Evolutionary conservation across 1,139 yeast species (phyloP).

Genomic region (Saccharomyces hybrid): DNA sequence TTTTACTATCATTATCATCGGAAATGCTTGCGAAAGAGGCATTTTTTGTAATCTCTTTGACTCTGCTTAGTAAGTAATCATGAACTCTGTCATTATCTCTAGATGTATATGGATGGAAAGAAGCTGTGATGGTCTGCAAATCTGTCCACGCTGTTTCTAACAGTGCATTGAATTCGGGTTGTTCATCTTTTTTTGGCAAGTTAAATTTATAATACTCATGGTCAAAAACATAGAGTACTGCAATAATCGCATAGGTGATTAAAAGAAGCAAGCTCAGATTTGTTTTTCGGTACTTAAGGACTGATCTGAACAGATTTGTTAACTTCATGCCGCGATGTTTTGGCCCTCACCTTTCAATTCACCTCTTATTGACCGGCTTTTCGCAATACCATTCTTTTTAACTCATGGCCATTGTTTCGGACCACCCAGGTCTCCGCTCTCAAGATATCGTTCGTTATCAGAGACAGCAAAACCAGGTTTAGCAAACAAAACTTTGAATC

Average conservation of each 20-base stretch:
- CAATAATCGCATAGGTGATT: constrained; percentile 16
- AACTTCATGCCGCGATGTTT: not conserved
- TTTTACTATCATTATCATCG: constrained; percentile 46
- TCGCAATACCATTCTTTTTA: not conserved
- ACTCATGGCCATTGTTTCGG: not conserved
- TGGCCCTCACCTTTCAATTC: not conserved
- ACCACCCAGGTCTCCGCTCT: too few relatives aligned
- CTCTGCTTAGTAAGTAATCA: constrained; percentile 49
- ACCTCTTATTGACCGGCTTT: not conserved
- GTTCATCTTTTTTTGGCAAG: constrained; percentile 13
- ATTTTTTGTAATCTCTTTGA: constrained; percentile 30
- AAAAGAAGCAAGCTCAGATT: constrained; percentile 23
- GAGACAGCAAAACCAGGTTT: too few relatives aligned
- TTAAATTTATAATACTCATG: constrained; percentile 11
- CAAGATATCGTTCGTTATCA: too few relatives aligned
- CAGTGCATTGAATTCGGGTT: constrained; percentile 30
- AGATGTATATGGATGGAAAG: constrained; percentile 74
- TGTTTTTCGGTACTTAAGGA: constrained; percentile 27
- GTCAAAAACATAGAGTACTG: constrained; percentile 16
- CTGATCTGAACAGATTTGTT: constrained; percentile 12
- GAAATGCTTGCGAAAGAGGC: constrained; percentile 31
- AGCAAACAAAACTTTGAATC: too few relatives aligned
- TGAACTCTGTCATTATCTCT: constrained; percentile 70
- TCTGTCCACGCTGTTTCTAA: constrained; percentile 57
- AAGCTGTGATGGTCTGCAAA: constrained; percentile 55